phyloP scores from a whole-genome alignment of 371 early-diverging fungal species.

The Rhizoclosmatium hyalinum region DNA sequence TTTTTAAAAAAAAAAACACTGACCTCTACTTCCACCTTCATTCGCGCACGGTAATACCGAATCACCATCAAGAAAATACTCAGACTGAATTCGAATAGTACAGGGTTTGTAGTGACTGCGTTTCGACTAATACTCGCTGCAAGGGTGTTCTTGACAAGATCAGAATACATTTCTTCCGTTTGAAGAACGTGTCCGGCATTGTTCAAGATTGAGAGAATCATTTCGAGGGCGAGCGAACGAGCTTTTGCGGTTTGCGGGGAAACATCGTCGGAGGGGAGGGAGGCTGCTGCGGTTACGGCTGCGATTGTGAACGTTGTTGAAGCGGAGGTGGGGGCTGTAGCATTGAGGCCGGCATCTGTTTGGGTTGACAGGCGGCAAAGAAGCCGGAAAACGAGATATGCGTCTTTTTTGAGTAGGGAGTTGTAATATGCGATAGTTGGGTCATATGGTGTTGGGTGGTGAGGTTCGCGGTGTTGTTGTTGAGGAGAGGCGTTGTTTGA shows the following conservation, averaged over 20 bases:
- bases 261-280: constrained; percentile 37
- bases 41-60: constrained; percentile 67
- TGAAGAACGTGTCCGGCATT: constrained; percentile 67
- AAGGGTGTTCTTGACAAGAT: constrained; percentile 76
- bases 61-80: constrained; percentile 82
- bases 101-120: constrained; percentile 75
- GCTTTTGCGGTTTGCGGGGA: constrained; percentile 41
- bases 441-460: constrained; percentile 1
- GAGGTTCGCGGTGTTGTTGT: not conserved
- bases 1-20: not conserved
- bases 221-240: constrained; percentile 60
- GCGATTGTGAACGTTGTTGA: constrained; percentile 32
- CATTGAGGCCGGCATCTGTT: constrained; percentile 34
- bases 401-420: constrained; percentile 66
- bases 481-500: not conserved
- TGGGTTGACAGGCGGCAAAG: constrained; percentile 87
- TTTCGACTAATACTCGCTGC: constrained; percentile 81
- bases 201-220: constrained; percentile 68
- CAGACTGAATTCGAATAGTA: constrained; percentile 81
- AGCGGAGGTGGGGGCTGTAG: constrained; percentile 27
- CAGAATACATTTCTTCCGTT: constrained; percentile 61
- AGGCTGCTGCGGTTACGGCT: not conserved
- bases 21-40: constrained; percentile 80
- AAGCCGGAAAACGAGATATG: constrained; percentile 85
- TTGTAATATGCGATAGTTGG: constrained; percentile 10